Evolutionary conservation across 2,329 filamentous ascomycete species (phyloP).

Genomic region (Exutisphaerella laricina): DNA sequence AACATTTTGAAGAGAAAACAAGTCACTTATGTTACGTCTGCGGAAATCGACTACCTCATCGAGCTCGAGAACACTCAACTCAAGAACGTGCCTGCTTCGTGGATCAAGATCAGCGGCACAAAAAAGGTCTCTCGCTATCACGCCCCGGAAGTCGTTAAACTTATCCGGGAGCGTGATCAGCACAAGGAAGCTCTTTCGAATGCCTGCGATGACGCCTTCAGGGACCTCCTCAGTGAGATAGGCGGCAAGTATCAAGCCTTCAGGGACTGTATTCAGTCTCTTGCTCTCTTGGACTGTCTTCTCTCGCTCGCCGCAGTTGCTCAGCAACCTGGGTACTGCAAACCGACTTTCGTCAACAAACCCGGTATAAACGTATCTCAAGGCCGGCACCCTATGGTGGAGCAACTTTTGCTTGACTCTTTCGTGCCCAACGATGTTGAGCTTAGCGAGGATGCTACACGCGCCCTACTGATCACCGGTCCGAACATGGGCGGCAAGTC

Average conservation of each 20-base stretch:
- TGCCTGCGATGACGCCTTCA: slow-evolving; percentile 82
- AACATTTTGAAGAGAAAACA: slow-evolving; percentile 65
- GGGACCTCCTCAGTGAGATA: slow-evolving; percentile 64
- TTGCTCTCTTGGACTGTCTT: slow-evolving; percentile 85
- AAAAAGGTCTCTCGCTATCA: slow-evolving; percentile 92
- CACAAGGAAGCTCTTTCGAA: slow-evolving; percentile 90
- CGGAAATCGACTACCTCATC: slow-evolving; percentile 90
- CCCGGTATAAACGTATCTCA: slow-evolving; percentile 64
- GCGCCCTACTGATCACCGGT: slow-evolving; percentile 84
- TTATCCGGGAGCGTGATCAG: slow-evolving; percentile 84
- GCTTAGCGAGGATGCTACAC: slow-evolving; percentile 59
- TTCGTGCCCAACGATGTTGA: slow-evolving; percentile 89
- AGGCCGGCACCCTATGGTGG: slow-evolving; percentile 92
- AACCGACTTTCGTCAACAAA: slow-evolving; percentile 62
- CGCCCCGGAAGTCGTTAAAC: slow-evolving; percentile 77
- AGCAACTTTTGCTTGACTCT: slow-evolving; percentile 74
- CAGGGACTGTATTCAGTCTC: slow-evolving; percentile 78
- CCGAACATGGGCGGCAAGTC: slow-evolving; percentile 99
- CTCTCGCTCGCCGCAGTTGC: slow-evolving; percentile 81
- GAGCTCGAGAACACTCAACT: slow-evolving; percentile 80
- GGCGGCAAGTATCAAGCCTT: slow-evolving; percentile 81
- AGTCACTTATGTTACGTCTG: slow-evolving; percentile 73
- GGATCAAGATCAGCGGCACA: slow-evolving; percentile 91
- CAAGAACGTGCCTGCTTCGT: slow-evolving; percentile 85
- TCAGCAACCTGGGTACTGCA: slow-evolving; percentile 77